Conservation (phyloP, 139 green algal genomes). For the Limnomonas spitsbergensis region DNA sequence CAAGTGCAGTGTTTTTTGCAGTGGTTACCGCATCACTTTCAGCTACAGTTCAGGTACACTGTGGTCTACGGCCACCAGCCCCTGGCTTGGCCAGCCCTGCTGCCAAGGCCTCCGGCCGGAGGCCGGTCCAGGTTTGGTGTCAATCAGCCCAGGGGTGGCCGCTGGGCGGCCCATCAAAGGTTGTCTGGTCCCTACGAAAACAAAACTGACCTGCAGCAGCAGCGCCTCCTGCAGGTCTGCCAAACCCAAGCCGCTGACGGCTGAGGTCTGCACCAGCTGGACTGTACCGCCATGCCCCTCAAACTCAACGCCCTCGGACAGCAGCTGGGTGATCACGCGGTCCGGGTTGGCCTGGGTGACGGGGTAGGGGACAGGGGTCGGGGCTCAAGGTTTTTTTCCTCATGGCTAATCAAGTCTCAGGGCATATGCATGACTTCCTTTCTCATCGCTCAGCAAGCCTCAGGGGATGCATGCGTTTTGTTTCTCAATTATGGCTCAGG, state of each 20-base stretch:
- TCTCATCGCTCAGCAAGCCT: background rate
- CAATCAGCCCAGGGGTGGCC: too few species aligned
- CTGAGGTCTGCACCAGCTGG: slow-evolving; percentile 69
- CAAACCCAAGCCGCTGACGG: slow-evolving; percentile 61
- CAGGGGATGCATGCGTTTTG: too few species aligned
- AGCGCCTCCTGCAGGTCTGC: slow-evolving; percentile 81
- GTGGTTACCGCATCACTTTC: too few species aligned
- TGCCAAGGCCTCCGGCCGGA: too few species aligned
- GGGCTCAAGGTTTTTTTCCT: background rate
- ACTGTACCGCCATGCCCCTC: slow-evolving; percentile 82
- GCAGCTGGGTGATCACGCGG: slow-evolving; percentile 69
- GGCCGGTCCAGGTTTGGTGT: too few species aligned
- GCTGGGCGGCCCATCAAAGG: too few species aligned
- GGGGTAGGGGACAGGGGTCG: background rate
- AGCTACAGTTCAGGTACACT: too few species aligned
- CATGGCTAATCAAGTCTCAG: background rate
- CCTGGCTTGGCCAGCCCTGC: too few species aligned
- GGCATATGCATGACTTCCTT: background rate
- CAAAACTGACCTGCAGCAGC: slow-evolving; percentile 62
- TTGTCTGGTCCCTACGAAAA: too few species aligned
- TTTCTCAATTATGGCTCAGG: too few species aligned
- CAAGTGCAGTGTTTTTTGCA: too few species aligned
- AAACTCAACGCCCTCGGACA: slow-evolving; percentile 73
- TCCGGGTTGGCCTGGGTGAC: slow-evolving; percentile 39
- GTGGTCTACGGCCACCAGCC: too few species aligned